These are phyloP conservation scores for Tritrichomonas foetus DNA, from an alignment of 208 protist genomes.

Conservation along the genomic window DNA sequence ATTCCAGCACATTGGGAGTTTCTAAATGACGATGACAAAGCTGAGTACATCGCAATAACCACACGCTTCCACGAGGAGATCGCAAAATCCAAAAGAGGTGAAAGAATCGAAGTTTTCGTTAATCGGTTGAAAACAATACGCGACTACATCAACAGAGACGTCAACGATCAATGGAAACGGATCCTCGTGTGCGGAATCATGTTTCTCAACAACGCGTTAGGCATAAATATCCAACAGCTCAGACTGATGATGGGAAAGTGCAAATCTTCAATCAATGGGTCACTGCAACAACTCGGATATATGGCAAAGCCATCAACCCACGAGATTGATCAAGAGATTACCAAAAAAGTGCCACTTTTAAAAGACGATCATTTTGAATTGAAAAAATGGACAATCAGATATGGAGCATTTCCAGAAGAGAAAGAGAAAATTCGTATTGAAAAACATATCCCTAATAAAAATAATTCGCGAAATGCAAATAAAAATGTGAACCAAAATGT, in stretches of 20 bases:
- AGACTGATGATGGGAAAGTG: neutral
- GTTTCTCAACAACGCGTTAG: neutral
- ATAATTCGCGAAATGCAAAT: too few species aligned
- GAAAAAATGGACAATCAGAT: constrained; percentile 28
- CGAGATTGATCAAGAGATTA: neutral
- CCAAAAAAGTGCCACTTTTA: neutral
- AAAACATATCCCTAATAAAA: too few species aligned
- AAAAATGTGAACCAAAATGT: too few species aligned
- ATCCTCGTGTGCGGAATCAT: constrained; percentile 13
- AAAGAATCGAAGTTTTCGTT: neutral
- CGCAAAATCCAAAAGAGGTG: neutral
- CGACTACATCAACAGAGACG: neutral
- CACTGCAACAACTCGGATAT: neutral
- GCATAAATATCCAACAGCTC: neutral
- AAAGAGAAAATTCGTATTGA: too few species aligned
- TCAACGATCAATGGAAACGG: neutral
- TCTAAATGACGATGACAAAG: neutral
- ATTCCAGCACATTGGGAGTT: neutral
- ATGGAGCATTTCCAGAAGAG: too few species aligned
- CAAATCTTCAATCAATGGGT: constrained; percentile 35
- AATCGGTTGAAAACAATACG: neutral
- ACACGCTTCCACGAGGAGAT: neutral
- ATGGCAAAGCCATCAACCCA: neutral
- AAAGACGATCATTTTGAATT: neutral
- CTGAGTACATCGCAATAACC: neutral